phyloP scores from a whole-genome alignment of 805 yeast species.

The Schizosaccharomyces osmophilus region DNA sequence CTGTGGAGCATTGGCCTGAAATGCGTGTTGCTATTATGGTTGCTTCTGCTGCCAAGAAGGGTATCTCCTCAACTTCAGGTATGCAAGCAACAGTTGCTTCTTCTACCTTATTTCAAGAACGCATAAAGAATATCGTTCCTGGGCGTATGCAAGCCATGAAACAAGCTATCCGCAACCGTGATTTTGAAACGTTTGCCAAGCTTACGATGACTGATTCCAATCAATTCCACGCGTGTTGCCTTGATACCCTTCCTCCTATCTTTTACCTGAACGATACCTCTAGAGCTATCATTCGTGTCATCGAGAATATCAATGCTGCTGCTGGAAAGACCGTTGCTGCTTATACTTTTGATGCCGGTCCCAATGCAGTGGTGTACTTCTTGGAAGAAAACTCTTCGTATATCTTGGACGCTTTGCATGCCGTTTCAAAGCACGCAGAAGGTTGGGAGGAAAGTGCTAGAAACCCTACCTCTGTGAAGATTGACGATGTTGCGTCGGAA shows the following conservation, averaged over 20 bases:
- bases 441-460: constrained; percentile 36
- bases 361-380: constrained; percentile 90
- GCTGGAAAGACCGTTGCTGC: constrained; percentile 58
- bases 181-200: constrained; percentile 62
- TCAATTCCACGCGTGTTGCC: constrained; percentile 93
- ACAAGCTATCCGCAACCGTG: constrained; percentile 40
- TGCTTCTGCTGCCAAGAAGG: constrained; percentile 81
- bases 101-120: constrained; percentile 59
- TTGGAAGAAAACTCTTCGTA: constrained; percentile 46
- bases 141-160: constrained; percentile 63
- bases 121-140: constrained; percentile 70
- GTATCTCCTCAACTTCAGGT: constrained; percentile 81
- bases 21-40: constrained; percentile 83
- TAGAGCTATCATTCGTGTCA: constrained; percentile 48
- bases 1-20: constrained; percentile 66
- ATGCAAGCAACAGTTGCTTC: constrained; percentile 90
- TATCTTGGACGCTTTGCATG: constrained; percentile 45
- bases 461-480: constrained; percentile 12
- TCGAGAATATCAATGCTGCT: constrained; percentile 49
- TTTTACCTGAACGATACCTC: constrained; percentile 84
- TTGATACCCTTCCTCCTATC: constrained; percentile 87
- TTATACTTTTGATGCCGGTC: constrained; percentile 97
- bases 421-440: constrained; percentile 27
- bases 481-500: constrained; percentile 21
- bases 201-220: constrained; percentile 91